A percentile compares a stretch with the other conserved stretches of the same genome.
These are phyloP conservation scores for Vigna unguiculata DNA, from an alignment of 306 rosid genomes.

Conservation along the genomic window DNA sequence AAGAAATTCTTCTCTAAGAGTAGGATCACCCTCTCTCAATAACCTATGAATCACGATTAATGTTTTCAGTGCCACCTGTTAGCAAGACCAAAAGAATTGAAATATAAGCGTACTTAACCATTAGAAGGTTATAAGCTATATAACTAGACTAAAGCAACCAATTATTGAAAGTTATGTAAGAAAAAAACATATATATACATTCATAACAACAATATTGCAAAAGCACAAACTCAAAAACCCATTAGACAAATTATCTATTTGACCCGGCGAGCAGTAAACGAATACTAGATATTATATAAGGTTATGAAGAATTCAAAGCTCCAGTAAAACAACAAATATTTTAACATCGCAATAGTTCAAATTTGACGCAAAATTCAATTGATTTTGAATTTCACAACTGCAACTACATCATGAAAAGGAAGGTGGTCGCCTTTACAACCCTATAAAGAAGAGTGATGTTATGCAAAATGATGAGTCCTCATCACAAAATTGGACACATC, in stretches of 20 bases:
- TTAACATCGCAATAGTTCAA: not conserved
- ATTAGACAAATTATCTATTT: not conserved
- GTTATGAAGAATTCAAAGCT: not conserved
- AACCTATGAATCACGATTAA: conserved; percentile 75
- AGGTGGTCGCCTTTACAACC: not conserved
- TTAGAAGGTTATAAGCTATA: conserved; percentile 1
- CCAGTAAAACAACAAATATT: not conserved
- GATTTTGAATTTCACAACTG: not conserved
- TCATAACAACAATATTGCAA: not conserved
- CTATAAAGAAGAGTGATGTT: not conserved
- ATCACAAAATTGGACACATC: not conserved
- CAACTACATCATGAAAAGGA: not conserved
- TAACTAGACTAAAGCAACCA: conserved; percentile 18
- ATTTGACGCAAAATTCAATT: conserved; percentile 11
- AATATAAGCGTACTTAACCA: conserved; percentile 21
- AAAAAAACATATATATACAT: too few relatives aligned
- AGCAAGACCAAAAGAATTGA: conserved; percentile 17
- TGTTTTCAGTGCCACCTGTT: conserved; percentile 80
- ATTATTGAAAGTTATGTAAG: not conserved
- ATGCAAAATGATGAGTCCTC: not conserved
- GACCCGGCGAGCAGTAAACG: not conserved
- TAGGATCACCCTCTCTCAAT: conserved; percentile 84
- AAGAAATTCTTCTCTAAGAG: conserved; percentile 77
- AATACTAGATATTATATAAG: conserved; percentile 1
- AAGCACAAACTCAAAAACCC: not conserved